A percentile compares a stretch with the other conserved stretches of the same genome.
Conservation (phyloP, 345 rosid genomes). For the Physaria fendleri region DNA sequence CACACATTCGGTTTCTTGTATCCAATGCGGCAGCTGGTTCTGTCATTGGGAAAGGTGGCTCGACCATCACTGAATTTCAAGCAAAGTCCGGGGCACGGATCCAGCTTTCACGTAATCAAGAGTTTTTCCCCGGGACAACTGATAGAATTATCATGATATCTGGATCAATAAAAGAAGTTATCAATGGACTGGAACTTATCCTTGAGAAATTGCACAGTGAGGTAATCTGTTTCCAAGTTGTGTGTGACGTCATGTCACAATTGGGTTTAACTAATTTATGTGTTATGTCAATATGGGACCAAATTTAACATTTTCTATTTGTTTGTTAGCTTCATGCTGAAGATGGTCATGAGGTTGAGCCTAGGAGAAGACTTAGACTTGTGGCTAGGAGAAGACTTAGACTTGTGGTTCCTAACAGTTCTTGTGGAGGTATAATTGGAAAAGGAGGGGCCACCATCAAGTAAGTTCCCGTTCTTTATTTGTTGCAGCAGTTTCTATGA, state of each 20-base stretch:
- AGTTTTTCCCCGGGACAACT: conserved; percentile 89
- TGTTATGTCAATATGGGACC: conserved; percentile 8
- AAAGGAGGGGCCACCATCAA: conserved; percentile 97
- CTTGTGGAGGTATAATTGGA: conserved; percentile 98
- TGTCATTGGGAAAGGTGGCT: conserved; percentile 97
- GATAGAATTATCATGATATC: conserved; percentile 92
- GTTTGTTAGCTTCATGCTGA: conserved; percentile 60
- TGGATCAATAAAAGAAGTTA: conserved; percentile 65
- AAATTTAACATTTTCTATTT: conserved; percentile 10
- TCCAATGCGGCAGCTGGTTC: conserved; percentile 99
- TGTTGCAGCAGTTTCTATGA: not conserved
- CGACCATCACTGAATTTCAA: conserved; percentile 94
- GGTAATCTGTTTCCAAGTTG: conserved; percentile 40
- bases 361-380: conserved; percentile 78
- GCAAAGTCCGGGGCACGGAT: conserved; percentile 91
- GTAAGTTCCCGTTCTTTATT: conserved; percentile 38
- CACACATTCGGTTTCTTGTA: conserved; percentile 79
- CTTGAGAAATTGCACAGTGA: conserved; percentile 78
- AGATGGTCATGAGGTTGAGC: conserved; percentile 72
- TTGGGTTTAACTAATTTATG: not conserved
- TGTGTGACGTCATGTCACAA: conserved; percentile 3
- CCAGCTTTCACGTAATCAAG: conserved; percentile 91
- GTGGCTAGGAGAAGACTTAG: conserved; percentile 84
- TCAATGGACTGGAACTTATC: conserved; percentile 79
- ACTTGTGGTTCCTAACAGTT: conserved; percentile 86